phyloP scores from a whole-genome alignment of 2,329 filamentous ascomycete species.

The Calycina herbarum region DNA sequence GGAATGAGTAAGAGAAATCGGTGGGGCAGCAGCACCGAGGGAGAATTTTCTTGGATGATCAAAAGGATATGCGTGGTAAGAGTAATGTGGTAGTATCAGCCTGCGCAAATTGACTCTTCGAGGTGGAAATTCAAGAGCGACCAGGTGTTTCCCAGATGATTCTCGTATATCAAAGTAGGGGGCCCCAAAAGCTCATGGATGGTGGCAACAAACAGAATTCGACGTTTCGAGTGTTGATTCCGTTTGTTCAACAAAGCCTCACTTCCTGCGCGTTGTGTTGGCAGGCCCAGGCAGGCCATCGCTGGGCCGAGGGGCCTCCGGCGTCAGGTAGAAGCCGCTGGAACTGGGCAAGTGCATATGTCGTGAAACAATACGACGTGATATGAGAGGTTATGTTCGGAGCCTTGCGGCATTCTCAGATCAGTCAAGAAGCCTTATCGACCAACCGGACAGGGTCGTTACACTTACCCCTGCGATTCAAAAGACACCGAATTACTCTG shows the following conservation, averaged over 20 bases:
- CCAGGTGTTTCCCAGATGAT: not conserved
- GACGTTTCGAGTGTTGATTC: not conserved
- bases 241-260: not conserved
- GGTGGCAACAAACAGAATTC: not conserved
- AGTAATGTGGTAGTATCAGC: not conserved
- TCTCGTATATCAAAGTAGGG: not conserved
- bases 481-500: too few relatives aligned
- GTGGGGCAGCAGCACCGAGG: not conserved
- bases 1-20: not conserved
- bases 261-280: not conserved
- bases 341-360: not conserved
- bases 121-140: not conserved
- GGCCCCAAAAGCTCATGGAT: too few relatives aligned
- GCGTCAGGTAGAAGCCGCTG: not conserved
- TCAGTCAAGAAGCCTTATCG: not conserved
- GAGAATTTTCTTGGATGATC: not conserved
- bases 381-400: not conserved
- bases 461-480: too few relatives aligned
- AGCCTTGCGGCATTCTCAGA: not conserved
- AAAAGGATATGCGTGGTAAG: not conserved
- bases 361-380: not conserved
- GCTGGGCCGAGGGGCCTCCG: not conserved
- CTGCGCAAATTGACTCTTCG: not conserved
- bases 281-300: not conserved
- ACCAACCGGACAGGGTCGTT: too few relatives aligned